Conservation (phyloP, 108 stramenopile species). For the Skeletonema menzelii region DNA sequence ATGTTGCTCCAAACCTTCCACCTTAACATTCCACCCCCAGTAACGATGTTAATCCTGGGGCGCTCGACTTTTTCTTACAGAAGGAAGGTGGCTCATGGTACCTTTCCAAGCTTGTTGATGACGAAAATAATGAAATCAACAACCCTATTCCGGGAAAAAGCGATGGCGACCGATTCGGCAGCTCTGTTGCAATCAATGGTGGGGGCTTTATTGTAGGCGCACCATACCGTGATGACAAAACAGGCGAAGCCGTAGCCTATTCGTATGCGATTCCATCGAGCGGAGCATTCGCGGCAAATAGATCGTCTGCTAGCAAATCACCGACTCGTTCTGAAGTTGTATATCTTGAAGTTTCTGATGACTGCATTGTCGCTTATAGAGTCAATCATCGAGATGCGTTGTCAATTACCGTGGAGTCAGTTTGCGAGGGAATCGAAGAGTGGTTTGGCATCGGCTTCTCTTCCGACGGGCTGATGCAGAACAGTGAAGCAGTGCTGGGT, state of each 20-base stretch:
- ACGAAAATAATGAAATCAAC: no score
- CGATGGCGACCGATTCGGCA: background rate
- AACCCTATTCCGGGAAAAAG: background rate
- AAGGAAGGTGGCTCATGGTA: background rate
- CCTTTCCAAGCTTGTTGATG: background rate
- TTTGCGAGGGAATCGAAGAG: background rate
- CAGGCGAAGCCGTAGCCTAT: background rate
- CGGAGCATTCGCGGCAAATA: background rate
- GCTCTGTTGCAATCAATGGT: background rate
- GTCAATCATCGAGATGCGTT: background rate
- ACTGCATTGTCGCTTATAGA: background rate
- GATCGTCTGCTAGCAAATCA: background rate
- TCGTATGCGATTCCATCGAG: background rate
- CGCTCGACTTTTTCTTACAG: background rate
- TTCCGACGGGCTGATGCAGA: background rate
- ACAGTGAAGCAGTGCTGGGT: background rate
- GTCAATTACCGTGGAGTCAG: background rate
- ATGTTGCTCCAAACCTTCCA: background rate
- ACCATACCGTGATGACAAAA: background rate
- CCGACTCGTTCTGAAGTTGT: background rate
- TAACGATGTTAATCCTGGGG: background rate
- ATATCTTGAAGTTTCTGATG: background rate
- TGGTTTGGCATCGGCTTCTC: conserved; percentile 8
- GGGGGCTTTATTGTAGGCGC: background rate
- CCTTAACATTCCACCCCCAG: background rate